Evolutionary conservation across 352 stramenopile genomes (phyloP).

Genomic region (Phytopythium montanum): DNA sequence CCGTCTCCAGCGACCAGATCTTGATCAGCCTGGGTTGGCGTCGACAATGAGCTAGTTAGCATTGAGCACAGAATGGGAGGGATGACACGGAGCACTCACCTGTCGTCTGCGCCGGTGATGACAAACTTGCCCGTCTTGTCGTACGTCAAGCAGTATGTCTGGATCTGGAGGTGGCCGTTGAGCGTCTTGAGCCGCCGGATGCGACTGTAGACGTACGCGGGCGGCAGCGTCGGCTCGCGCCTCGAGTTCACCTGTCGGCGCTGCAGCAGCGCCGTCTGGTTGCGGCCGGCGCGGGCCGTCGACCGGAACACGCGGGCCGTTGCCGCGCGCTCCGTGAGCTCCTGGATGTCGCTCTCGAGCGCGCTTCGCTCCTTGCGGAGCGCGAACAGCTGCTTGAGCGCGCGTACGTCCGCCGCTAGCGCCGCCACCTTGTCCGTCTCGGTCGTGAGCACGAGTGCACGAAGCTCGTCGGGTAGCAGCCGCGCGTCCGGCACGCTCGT

Average conservation of each 20-base stretch:
- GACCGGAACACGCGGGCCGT: constrained; percentile 45
- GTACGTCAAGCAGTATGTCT: constrained; percentile 95
- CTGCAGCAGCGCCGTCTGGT: constrained; percentile 50
- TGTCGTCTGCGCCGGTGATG: constrained; percentile 96
- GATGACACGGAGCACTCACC: constrained; percentile 21
- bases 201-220: constrained; percentile 70
- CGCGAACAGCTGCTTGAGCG: constrained; percentile 70
- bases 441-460: constrained; percentile 27
- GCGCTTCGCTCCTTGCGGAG: constrained; percentile 38
- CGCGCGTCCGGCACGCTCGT: constrained; percentile 39
- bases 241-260: constrained; percentile 46
- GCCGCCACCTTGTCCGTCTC: constrained; percentile 33
- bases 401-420: constrained; percentile 68
- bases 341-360: constrained; percentile 30
- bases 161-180: constrained; percentile 92
- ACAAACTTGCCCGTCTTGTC: constrained; percentile 95
- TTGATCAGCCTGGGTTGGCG: constrained; percentile 92
- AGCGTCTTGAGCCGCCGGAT: constrained; percentile 83
- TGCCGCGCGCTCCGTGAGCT: constrained; percentile 34
- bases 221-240: constrained; percentile 28
- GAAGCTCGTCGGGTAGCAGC: constrained; percentile 48
- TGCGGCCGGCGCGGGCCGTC: constrained; percentile 39
- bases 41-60: constrained; percentile 1
- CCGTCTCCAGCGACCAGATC: constrained; percentile 92
- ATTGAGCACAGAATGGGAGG: constrained; percentile 1